phyloP scores from a whole-genome alignment of 371 early-diverging fungal genomes.

The Basidiobolus meristosporus region DNA sequence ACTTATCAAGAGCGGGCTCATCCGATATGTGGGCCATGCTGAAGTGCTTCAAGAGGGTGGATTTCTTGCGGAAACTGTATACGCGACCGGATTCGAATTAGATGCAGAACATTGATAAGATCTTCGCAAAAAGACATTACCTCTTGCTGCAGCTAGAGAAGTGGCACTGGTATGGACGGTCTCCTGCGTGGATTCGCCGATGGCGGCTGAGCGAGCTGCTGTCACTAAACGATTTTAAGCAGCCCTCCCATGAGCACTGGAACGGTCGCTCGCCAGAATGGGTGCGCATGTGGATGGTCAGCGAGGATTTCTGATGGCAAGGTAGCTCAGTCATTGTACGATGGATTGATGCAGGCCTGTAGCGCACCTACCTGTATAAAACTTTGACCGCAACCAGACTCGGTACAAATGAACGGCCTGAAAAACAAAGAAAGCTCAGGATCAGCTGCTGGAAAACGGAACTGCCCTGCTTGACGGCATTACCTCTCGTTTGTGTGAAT shows the following conservation, averaged over 20 bases:
- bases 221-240: slow-evolving; percentile 36
- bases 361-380: too few relatives aligned
- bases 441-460: too few relatives aligned
- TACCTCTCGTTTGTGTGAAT: slow-evolving; percentile 68
- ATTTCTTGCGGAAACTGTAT: slow-evolving; percentile 44
- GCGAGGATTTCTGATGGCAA: slow-evolving; percentile 57
- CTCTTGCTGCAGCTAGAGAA: slow-evolving; percentile 31
- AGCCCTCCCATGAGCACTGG: slow-evolving; percentile 29
- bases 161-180: slow-evolving; percentile 41
- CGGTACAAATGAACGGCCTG: slow-evolving; percentile 40
- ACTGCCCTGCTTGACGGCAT: too few relatives aligned
- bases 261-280: slow-evolving; percentile 68
- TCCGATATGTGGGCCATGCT: slow-evolving; percentile 18
- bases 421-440: too few relatives aligned
- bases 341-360: too few relatives aligned
- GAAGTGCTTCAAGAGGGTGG: slow-evolving; percentile 39
- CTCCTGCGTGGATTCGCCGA: slow-evolving; percentile 48
- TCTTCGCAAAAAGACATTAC: too few relatives aligned
- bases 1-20: too few relatives aligned
- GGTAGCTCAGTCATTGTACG: too few relatives aligned
- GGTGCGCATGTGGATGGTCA: slow-evolving; percentile 57
- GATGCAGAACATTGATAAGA: too few relatives aligned
- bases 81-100: too few relatives aligned
- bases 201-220: slow-evolving; percentile 21
- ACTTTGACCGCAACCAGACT: slow-evolving; percentile 41